Evolutionary conservation across 1,284 basidiomycete genomes (phyloP), one percentile per base, ranked within the genome.

Genomic region (Cutaneotrichosporon sp.): DNA sequence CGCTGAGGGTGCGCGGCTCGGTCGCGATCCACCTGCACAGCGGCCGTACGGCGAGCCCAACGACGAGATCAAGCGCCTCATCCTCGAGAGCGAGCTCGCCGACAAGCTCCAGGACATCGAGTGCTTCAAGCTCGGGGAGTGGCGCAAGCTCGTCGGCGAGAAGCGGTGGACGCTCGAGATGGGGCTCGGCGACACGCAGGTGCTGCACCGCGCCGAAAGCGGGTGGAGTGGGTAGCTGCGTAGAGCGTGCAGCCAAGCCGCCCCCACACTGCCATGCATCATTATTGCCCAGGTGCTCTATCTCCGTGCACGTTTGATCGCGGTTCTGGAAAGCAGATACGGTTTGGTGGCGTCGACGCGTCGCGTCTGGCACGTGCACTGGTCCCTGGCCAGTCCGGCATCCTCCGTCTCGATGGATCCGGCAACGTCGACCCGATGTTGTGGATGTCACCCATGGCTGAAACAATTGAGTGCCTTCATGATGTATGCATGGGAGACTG

Each of bases 101-200:
- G 27, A 29, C 31, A 5, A 13, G 16, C 10, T 34, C 13, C 5
- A 36, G 11, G 14, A 31, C 4, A 4, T 52, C 10, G 20, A 34
- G 20, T 52, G 50, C 20, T 10, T 52, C 3, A 52, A 52, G 31
- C 50, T 52, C 11, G 18, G 33, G 7, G 50, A 52, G 33, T 52
- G 50, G 50, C 27, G 27, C 16, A 22, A 36, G 31, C 11, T 20
- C n/a, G 20, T 52, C 4, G 50, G 50, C 2, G 33, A 36, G 20
- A 22, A 31, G 20, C 31, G 50, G n/a, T 52, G 50, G 50, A n/a
- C 27, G 31, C 16, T 52, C 10, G 50, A 52, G 50, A 52, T 52
- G 50, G 50, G 50, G 6, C 31, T 36, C 4, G 50, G 31, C n/a
- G 50, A 52, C 33, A 16, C 33, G 31, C 50, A 52, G 50, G 50